Evolutionary conservation across 148 eudicot genomes (phyloP).

Genomic region (Spergularia marina): DNA sequence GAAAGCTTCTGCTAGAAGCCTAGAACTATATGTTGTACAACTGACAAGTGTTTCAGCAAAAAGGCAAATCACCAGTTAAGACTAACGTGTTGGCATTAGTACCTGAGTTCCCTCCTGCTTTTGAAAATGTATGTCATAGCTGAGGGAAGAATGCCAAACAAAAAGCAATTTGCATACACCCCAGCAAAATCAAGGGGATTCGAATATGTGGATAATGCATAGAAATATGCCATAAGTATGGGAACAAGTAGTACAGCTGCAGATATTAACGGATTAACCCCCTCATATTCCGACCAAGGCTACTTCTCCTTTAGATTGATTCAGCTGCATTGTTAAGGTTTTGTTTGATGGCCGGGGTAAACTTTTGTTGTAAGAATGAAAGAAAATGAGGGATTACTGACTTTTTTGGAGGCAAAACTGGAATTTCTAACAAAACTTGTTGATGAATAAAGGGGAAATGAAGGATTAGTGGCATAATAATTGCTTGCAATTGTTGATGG

Average conservation of each 20-base stretch:
- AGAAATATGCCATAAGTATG: constrained; percentile 56
- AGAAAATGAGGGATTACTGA: constrained; percentile 13
- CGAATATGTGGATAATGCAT: constrained; percentile 46
- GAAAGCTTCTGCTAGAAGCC: too few relatives aligned
- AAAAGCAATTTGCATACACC: constrained; percentile 69
- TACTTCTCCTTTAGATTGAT: neutral
- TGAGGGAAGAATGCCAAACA: constrained; percentile 74
- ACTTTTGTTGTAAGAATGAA: neutral
- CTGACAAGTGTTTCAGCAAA: neutral
- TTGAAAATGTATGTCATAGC: constrained; percentile 51
- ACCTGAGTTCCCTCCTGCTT: constrained; percentile 28
- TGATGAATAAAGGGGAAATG: neutral
- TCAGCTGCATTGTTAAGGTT: neutral
- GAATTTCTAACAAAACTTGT: neutral
- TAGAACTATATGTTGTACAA: neutral
- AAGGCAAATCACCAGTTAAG: neutral
- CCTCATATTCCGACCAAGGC: constrained; percentile 11
- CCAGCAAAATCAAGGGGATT: constrained; percentile 76
- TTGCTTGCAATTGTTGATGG: too few relatives aligned
- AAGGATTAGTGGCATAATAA: neutral
- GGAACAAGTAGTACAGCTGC: constrained; percentile 47
- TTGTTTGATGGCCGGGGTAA: neutral
- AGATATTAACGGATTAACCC: constrained; percentile 32
- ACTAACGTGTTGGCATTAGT: neutral
- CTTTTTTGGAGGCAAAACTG: neutral